A percentile compares a stretch with the other conserved stretches of the same genome.
phyloP scores from a whole-genome alignment of 2,329 filamentous ascomycete genomes.

The Blastomyces gilchristii region DNA sequence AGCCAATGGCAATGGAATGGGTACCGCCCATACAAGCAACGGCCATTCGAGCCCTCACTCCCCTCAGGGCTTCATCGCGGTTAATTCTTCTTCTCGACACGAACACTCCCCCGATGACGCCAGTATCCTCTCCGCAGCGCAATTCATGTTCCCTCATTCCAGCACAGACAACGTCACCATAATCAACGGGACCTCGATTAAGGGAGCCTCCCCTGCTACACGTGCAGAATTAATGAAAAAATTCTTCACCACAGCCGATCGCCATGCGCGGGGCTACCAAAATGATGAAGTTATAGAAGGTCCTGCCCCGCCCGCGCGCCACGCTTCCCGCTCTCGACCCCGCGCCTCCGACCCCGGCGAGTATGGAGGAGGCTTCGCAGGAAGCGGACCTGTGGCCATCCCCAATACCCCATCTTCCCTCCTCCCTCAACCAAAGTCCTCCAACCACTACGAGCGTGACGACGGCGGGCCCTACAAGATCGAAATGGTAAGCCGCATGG shows the following conservation, averaged over 20 bases:
- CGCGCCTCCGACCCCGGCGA: conserved; percentile 29
- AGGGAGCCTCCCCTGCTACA: conserved; percentile 47
- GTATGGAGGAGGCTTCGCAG: conserved; percentile 29
- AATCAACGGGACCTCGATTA: conserved; percentile 39
- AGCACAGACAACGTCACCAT: conserved; percentile 39
- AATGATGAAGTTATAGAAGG: conserved; percentile 21
- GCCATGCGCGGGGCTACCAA: conserved; percentile 32
- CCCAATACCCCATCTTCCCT: conserved; percentile 45
- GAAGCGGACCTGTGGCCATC: conserved; percentile 40
- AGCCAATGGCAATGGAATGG: conserved; percentile 21
- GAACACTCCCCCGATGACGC: conserved; percentile 29
- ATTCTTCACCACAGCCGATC: conserved; percentile 51
- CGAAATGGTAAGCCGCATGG: conserved; percentile 64
- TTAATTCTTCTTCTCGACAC: conserved; percentile 41
- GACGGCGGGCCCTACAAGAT: conserved; percentile 50
- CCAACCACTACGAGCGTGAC: conserved; percentile 41
- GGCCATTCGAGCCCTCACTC: conserved; percentile 31
- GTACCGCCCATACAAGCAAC: conserved; percentile 21
- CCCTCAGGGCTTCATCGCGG: conserved; percentile 48
- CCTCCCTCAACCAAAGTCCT: conserved; percentile 39
- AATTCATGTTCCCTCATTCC: conserved; percentile 34
- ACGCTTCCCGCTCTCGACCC: conserved; percentile 24
- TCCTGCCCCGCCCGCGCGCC: conserved; percentile 20
- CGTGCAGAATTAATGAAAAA: conserved; percentile 53
- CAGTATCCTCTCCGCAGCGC: conserved; percentile 27